These are phyloP conservation scores for Trypanosoma conorhini DNA, from an alignment of 208 protist species.

Conservation along the genomic window DNA sequence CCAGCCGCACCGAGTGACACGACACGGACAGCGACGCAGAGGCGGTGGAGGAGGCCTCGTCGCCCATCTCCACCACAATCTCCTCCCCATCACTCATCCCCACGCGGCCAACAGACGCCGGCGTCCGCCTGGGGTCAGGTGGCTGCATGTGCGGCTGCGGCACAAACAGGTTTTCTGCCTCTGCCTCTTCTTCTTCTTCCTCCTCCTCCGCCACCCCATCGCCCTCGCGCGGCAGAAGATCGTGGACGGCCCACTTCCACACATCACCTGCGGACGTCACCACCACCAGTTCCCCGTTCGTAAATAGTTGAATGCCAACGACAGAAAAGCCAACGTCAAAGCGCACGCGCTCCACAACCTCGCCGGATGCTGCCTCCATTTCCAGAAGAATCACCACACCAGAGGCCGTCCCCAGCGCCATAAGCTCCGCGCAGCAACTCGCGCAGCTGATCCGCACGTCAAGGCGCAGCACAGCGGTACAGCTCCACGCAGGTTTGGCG, in stretches of 20 bases:
- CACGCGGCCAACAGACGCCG: conserved; percentile 6
- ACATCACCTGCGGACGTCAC: conserved; percentile 80
- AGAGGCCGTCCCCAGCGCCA: conserved; percentile 64
- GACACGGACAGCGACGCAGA: not conserved
- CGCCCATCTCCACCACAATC: conserved; percentile 27
- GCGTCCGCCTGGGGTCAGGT: not conserved
- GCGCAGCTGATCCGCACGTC: conserved; percentile 48
- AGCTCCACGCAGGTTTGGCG: conserved; percentile 25
- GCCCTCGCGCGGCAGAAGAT: conserved; percentile 38
- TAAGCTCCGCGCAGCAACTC: conserved; percentile 49
- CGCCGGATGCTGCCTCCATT: conserved; percentile 31
- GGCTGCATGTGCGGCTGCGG: conserved; percentile 1
- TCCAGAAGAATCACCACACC: conserved; percentile 72
- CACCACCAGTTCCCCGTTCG: conserved; percentile 56
- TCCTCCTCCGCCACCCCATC: conserved; percentile 13
- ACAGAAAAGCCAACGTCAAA: conserved; percentile 87
- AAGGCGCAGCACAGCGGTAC: conserved; percentile 25
- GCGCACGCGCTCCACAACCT: conserved; percentile 56
- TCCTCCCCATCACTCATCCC: conserved; percentile 17
- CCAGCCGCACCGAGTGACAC: not conserved
- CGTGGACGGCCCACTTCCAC: conserved; percentile 74
- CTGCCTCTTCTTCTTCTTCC: conserved; percentile 17
- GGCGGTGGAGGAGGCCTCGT: conserved; percentile 4
- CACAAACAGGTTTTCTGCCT: conserved; percentile 11
- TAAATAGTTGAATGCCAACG: conserved; percentile 64